These are phyloP conservation scores for Paracamarosporium sp. DNA, from an alignment of 2,329 filamentous ascomycete species.

Conservation along the genomic window DNA sequence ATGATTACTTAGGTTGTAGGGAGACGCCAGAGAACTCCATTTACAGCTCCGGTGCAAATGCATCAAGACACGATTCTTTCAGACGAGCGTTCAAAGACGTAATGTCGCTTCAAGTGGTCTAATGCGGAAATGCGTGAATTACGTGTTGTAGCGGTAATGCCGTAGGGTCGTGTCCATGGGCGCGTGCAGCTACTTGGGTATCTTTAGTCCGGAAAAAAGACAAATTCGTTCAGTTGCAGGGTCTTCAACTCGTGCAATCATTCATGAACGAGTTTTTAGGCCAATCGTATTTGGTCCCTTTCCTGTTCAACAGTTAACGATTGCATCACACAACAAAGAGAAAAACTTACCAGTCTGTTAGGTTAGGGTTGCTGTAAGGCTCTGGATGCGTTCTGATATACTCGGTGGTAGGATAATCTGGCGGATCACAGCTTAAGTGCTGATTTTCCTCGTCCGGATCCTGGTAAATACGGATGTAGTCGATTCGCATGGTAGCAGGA, in stretches of 20 bases:
- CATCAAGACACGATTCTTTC: conserved; percentile 24
- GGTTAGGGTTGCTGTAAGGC: conserved; percentile 69
- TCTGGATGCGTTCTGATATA: conserved; percentile 70
- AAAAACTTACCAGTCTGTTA: conserved; percentile 66
- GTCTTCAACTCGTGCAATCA: conserved; percentile 52
- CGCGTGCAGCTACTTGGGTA: conserved; percentile 21
- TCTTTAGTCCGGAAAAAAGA: conserved; percentile 14
- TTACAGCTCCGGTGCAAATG: conserved; percentile 30
- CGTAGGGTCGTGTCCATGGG: conserved; percentile 37
- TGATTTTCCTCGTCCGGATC: conserved; percentile 63
- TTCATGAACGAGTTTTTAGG: conserved; percentile 68
- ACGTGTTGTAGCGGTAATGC: conserved; percentile 33
- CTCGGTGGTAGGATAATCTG: conserved; percentile 69
- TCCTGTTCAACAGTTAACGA: conserved; percentile 40
- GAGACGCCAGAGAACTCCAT: conserved; percentile 25
- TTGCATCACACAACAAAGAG: neutral
- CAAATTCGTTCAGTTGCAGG: neutral
- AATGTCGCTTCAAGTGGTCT: conserved; percentile 7
- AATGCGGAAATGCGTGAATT: conserved; percentile 34
- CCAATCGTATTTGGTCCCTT: conserved; percentile 62
- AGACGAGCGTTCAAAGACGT: conserved; percentile 11
- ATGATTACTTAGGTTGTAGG: conserved; percentile 22
- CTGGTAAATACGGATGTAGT: conserved; percentile 76
- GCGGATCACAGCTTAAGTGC: conserved; percentile 71
- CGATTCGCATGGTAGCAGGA: conserved; percentile 71